Evolutionary conservation across 768 basidiomycete species (phyloP), one percentile per base, ranked within the genome.

Genomic region (Gloeophyllum trabeum): DNA sequence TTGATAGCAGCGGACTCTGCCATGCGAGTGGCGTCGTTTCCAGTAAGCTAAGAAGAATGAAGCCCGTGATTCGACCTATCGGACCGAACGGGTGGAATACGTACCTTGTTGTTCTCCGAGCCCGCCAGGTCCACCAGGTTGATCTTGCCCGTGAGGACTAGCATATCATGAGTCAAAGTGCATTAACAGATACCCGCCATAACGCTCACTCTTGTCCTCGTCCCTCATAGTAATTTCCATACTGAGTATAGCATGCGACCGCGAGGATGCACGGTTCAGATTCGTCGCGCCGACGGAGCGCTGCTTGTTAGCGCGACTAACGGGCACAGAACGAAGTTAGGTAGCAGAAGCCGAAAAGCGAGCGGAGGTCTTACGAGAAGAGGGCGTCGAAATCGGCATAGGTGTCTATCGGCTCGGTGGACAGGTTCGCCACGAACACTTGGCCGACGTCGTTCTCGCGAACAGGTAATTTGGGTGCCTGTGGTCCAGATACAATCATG

Each of bases 51-150:
- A 13, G 4, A 12, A 25, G 16, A 21, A 37, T 21, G 7, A 7
- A 25, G 10, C 42, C 38, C 20, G 37, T n/a, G 20, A n/a, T 32
- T 6, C 16, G 16, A 14, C 4, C 26, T 25, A n/a, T 6, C 13
- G 18, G 36, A 22, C 6, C 4, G 24, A 19, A n/a, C 2, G 5
- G 10, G 20, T 30, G 12, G 3, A 32, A 12, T n/a, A 48, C 57
- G 14, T 26, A 78, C 79, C 61, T 87, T 92, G 58, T 91, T 92
- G 53, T 91, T 91, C 62, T 93, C 90, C 0, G 85, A 89, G 21
- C 90, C 90, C 14, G 90, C 90, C 21, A 93, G 71, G 61, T 93
- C 90, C 7, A 91, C 86, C 6, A 92, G 72, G 48, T 87, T 87
- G 43, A 91, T 80, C 56, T 83, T 87, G 6, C 87, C 88, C 2